These are phyloP conservation scores for Citrus inodora DNA, from an alignment of 345 rosid genomes.

Conservation along the genomic window DNA sequence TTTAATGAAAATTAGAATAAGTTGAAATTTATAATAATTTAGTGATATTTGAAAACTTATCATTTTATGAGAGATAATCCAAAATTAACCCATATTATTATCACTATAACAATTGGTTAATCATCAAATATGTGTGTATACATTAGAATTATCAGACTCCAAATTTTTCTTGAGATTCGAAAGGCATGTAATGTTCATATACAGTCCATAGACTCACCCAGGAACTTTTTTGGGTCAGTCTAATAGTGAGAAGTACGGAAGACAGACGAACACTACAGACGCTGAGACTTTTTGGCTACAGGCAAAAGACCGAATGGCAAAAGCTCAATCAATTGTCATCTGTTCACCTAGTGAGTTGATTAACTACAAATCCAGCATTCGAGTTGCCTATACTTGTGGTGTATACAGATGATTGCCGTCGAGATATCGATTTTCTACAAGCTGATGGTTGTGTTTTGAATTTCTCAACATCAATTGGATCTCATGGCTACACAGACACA, in stretches of 20 bases:
- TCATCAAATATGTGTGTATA: no score
- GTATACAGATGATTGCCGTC: background rate
- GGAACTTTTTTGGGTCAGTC: background rate
- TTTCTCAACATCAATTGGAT: background rate
- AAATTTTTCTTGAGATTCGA: background rate
- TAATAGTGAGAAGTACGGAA: background rate
- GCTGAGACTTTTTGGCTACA: background rate
- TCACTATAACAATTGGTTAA: no score
- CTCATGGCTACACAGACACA: background rate
- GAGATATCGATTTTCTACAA: background rate
- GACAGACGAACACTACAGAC: no score
- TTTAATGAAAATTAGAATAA: no score
- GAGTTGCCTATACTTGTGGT: background rate
- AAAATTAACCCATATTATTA: no score
- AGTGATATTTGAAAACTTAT: no score
- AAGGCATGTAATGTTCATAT: background rate
- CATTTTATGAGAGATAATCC: no score
- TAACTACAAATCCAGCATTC: background rate
- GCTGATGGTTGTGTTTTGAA: background rate
- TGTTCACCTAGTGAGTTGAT: background rate
- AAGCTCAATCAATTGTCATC: background rate
- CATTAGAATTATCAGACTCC: background rate
- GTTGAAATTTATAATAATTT: no score
- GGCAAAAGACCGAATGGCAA: background rate
- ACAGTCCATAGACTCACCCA: background rate